Evolutionary conservation across 2,329 filamentous ascomycete genomes (phyloP).

Genomic region (Sclerotinia sclerotiorum): DNA sequence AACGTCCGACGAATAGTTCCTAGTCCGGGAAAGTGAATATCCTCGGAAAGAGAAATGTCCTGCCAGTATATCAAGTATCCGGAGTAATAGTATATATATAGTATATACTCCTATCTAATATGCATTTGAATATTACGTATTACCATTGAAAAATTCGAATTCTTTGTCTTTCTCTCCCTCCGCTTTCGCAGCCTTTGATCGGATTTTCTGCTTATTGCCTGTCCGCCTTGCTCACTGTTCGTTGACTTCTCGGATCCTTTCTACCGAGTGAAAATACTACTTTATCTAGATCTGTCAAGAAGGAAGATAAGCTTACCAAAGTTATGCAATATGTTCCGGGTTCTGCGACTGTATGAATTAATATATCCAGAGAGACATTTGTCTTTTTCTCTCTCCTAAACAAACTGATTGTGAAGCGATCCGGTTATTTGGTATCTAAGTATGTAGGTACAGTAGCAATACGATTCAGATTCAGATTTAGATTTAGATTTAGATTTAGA

Average conservation of each 20-base stretch:
- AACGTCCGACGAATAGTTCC: too few relatives aligned
- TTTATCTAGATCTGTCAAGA: not conserved
- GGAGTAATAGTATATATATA: not conserved
- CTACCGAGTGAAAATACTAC: not conserved
- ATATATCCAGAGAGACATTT: not conserved
- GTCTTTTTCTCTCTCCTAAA: not conserved
- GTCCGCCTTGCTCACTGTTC: not conserved
- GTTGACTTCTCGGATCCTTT: not conserved
- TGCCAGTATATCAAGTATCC: too few relatives aligned
- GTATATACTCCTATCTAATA: not conserved
- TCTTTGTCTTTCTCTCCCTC: slow-evolving; percentile 15
- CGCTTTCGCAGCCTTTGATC: slow-evolving; percentile 15
- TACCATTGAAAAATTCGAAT: not conserved
- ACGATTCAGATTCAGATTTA: not conserved
- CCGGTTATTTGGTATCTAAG: not conserved
- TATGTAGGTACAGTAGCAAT: not conserved
- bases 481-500: not conserved
- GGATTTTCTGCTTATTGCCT: not conserved
- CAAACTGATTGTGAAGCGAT: slow-evolving; percentile 5
- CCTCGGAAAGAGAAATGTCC: too few relatives aligned
- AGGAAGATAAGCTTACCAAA: not conserved
- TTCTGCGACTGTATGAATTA: not conserved
- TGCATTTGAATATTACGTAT: slow-evolving; percentile 11
- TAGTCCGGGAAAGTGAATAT: too few relatives aligned
- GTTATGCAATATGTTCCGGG: not conserved